Evolutionary conservation across 306 rosid genomes (phyloP).

Genomic region (Amphicarpaea edgeworthii): DNA sequence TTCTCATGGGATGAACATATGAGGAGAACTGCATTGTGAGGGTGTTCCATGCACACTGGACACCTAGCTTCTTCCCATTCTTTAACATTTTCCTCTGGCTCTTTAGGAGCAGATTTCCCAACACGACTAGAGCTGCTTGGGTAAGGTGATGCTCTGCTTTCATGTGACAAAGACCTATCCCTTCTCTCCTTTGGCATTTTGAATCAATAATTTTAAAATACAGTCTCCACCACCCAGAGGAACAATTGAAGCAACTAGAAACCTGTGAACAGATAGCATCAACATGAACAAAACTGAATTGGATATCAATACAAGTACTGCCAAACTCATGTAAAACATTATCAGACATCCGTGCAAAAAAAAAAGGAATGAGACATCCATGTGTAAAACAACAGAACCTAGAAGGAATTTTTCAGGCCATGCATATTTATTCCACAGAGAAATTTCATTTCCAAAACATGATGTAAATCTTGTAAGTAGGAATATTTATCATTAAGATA

Average conservation of each 20-base stretch:
- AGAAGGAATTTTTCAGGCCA: not conserved
- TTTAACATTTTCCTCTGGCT: slow-evolving; percentile 64
- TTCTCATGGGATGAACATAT: slow-evolving; percentile 88
- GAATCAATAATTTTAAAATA: slow-evolving; percentile 39
- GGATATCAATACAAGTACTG: not conserved
- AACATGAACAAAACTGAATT: slow-evolving; percentile 34
- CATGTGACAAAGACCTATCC: slow-evolving; percentile 81
- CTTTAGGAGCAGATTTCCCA: slow-evolving; percentile 54
- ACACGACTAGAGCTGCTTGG: slow-evolving; percentile 77
- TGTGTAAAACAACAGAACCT: slow-evolving; percentile 24
- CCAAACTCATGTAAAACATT: slow-evolving; percentile 7
- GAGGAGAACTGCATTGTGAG: slow-evolving; percentile 96
- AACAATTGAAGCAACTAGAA: slow-evolving; percentile 33
- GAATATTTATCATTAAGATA: not conserved
- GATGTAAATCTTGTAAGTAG: not conserved
- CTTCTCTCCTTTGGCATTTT: slow-evolving; percentile 96
- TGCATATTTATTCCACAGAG: slow-evolving; percentile 12
- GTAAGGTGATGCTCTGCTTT: slow-evolving; percentile 80
- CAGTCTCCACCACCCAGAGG: slow-evolving; percentile 35
- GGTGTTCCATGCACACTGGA: slow-evolving; percentile 99
- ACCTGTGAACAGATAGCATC: slow-evolving; percentile 47
- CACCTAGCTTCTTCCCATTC: slow-evolving; percentile 99
- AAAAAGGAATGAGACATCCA: not conserved
- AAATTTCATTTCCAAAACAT: slow-evolving; percentile 32
- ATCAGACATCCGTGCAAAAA: slow-evolving; percentile 1